Base-by-base conservation (phyloP, 768 basidiomycete genomes). In the Tephrocybe sp. region DNA sequence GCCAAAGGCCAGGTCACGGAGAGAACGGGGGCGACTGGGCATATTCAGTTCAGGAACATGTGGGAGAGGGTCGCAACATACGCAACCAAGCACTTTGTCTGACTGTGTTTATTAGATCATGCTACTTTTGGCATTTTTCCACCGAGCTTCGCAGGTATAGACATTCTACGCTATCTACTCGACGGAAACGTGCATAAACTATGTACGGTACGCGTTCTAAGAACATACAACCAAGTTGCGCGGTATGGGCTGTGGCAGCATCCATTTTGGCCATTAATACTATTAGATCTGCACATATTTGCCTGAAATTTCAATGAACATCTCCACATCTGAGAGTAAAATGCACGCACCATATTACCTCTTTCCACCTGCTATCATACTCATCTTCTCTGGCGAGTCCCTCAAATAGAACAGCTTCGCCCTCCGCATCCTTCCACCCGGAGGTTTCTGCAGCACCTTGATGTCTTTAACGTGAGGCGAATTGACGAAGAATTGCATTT, bases 401-500 rank as follows among this genome's bases (percentile, higher is more conserved):
- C 91, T 75, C 57, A 93, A 73, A 69, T 88, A 93, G 74, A 80
- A 91, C 56, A 92, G 60, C 68, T 91, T 93, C 45, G 91, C 88
- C 64, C 86, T 78, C 58, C 81, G 73, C 77, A 86, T 82, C 57
- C 83, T 70, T 53, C 77, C 77, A 52, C 75, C 77, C 4, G 77
- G 78, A 48, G 86, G 84, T 56, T 69, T 73, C 68, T 81, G 78
- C 51, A 94, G 70, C 52, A 97, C 72, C 68, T 84, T 84, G 68
- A 98, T 87, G 47, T 88, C 84, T 75, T 90, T 91, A 68, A 98
- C 61, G 62, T 91, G 80, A 23, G 95, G 94, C 44, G 88, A 90
- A 61, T 81, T 83, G 55, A 85, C 82, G 65, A 86, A 93, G 71
- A 91, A 89, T 61, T 86, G 87, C 86, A 91, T 86, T 75, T 97